Percentiles rank a stretch among this genome's conserved stretches.
Evolutionary conservation across 441 rosid genomes (phyloP).

Genomic region (Corymbia citriodora): DNA sequence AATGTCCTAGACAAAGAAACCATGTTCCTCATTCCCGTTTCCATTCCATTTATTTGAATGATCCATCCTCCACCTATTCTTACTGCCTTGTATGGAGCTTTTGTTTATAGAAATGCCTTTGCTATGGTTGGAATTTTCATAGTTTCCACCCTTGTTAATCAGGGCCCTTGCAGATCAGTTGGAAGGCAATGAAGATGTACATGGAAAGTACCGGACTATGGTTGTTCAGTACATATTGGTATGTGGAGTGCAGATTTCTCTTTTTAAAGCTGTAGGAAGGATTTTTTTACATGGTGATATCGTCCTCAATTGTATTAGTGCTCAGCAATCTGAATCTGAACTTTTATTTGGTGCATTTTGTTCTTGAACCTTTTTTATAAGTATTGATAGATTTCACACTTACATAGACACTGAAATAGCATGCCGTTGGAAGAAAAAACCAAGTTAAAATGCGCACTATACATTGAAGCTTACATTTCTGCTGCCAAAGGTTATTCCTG

Average conservation of each 20-base stretch:
- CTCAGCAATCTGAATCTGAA: background rate
- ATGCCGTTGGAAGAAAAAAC: background rate
- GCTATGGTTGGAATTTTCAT: slow-evolving; percentile 5
- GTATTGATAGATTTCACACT: too few species aligned
- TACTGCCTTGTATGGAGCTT: background rate
- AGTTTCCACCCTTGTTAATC: slow-evolving; percentile 24
- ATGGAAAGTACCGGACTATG: slow-evolving; percentile 63
- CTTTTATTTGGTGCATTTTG: background rate
- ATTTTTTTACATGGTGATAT: background rate
- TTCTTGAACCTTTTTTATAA: background rate
- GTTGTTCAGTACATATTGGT: slow-evolving; percentile 52
- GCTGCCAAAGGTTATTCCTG: background rate
- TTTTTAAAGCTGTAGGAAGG: background rate
- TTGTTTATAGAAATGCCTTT: background rate
- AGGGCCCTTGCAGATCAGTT: slow-evolving; percentile 87
- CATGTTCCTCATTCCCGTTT: background rate
- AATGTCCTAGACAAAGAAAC: background rate
- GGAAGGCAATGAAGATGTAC: slow-evolving; percentile 76
- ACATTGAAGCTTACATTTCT: background rate
- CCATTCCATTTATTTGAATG: background rate
- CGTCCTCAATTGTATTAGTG: background rate
- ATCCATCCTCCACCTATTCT: background rate
- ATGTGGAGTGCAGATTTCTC: background rate
- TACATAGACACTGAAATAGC: background rate
- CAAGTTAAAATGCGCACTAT: background rate